A percentile compares a stretch with the other conserved stretches of the same genome.
These are phyloP conservation scores for Leccinum sublutescens DNA, from an alignment of 768 basidiomycete genomes.

Conservation along the genomic window DNA sequence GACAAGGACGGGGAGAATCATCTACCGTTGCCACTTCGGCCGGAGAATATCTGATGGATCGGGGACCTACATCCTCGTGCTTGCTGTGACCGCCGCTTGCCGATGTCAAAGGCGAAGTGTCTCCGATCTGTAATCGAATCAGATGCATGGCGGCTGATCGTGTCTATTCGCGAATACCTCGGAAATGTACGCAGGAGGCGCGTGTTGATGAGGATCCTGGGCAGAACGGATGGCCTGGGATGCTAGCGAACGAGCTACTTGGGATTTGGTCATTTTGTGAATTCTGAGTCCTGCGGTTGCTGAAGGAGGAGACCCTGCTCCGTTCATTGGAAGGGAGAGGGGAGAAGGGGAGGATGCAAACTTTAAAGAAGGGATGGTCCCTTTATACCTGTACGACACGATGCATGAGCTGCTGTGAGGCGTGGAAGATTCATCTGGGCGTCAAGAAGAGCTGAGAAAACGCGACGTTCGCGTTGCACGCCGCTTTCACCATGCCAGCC, in stretches of 20 bases:
- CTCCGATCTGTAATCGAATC: constrained; percentile 17
- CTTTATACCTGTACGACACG: constrained; percentile 21
- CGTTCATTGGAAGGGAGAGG: constrained; percentile 8
- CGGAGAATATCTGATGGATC: constrained; percentile 10
- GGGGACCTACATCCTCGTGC: constrained; percentile 3
- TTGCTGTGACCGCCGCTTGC: constrained; percentile 2
- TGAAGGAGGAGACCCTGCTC: not conserved
- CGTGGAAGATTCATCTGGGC: constrained; percentile 17
- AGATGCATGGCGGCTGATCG: constrained; percentile 10
- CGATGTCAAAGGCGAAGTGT: constrained; percentile 12
- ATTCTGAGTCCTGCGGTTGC: constrained; percentile 10
- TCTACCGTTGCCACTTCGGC: constrained; percentile 16
- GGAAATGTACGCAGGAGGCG: constrained; percentile 3
- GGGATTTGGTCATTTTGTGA: constrained; percentile 12
- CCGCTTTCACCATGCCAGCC: constrained; percentile 21
- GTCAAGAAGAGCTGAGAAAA: constrained; percentile 9
- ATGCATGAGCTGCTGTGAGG: constrained; percentile 10
- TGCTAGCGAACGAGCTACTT: not conserved
- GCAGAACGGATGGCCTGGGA: constrained; percentile 6
- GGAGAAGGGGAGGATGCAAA: not conserved
- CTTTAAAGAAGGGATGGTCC: not conserved
- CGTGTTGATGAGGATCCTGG: constrained; percentile 15
- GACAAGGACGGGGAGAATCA: constrained; percentile 4
- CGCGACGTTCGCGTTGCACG: constrained; percentile 21
- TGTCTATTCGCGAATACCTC: constrained; percentile 14